phyloP scores from a whole-genome alignment of 331 rosid species.

The Saraca asoca region DNA sequence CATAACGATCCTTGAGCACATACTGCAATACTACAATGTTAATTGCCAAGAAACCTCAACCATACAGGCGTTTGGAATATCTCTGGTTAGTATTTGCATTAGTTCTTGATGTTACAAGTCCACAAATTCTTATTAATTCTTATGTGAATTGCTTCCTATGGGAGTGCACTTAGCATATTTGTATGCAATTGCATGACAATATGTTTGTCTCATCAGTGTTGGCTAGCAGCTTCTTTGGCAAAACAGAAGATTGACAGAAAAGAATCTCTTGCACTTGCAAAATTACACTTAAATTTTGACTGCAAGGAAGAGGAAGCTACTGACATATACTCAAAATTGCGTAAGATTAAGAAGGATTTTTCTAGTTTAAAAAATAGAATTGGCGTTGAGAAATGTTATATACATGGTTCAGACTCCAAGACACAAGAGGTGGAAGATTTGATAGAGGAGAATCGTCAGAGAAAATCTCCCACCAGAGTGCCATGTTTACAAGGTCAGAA shows the following conservation, averaged over 20 bases:
- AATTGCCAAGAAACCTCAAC: conserved; percentile 37
- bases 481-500: conserved; percentile 33
- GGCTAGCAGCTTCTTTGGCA: conserved; percentile 65
- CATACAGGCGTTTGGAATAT: conserved; percentile 67
- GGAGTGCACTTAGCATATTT: not conserved
- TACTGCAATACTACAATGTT: conserved; percentile 50
- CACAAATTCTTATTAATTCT: too few relatives aligned
- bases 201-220: conserved; percentile 57
- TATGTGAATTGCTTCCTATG: too few relatives aligned
- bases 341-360: conserved; percentile 28
- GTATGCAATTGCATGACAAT: conserved; percentile 30
- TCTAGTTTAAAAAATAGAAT: conserved; percentile 28
- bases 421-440: conserved; percentile 24
- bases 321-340: conserved; percentile 44
- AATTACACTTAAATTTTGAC: conserved; percentile 51
- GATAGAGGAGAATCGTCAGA: conserved; percentile 30
- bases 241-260: conserved; percentile 54
- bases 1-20: conserved; percentile 53
- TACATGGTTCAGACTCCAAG: conserved; percentile 13
- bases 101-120: conserved; percentile 5
- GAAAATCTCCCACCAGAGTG: conserved; percentile 29
- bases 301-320: conserved; percentile 66
- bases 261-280: conserved; percentile 62
- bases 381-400: conserved; percentile 23
- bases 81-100: conserved; percentile 57